Evolutionary conservation across 2,329 filamentous ascomycete species (phyloP).

Genomic region (Apiospora phragmitis): DNA sequence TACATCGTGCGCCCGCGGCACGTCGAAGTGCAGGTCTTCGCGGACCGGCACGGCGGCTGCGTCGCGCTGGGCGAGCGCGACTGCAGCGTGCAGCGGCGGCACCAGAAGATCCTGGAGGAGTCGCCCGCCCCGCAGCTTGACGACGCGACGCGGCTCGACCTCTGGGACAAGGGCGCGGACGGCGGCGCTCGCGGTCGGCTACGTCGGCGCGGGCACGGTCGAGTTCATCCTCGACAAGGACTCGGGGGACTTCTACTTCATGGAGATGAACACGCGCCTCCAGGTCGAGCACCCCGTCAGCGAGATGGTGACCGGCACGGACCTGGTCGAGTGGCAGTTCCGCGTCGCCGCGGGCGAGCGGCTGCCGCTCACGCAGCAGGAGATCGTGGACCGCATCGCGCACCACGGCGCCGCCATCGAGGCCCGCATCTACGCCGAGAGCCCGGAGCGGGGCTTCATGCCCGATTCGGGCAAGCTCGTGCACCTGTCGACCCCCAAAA

Average conservation of each 20-base stretch:
- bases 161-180: constrained; percentile 68
- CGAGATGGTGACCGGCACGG: constrained; percentile 66
- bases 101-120: constrained; percentile 92
- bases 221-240: constrained; percentile 89
- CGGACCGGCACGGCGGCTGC: constrained; percentile 75
- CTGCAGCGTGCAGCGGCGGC: constrained; percentile 81
- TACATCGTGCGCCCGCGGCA: constrained; percentile 80
- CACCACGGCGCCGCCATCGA: constrained; percentile 86
- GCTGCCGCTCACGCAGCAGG: constrained; percentile 55
- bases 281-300: constrained; percentile 97
- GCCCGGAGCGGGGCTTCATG: constrained; percentile 87
- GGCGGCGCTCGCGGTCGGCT: constrained; percentile 73
- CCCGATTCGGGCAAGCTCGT: constrained; percentile 89
- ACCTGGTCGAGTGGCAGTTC: constrained; percentile 95
- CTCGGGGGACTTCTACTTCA: constrained; percentile 77
- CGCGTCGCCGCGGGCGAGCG: constrained; percentile 64
- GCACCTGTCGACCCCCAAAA: constrained; percentile 73
- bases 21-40: constrained; percentile 90
- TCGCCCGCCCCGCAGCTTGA: constrained; percentile 74
- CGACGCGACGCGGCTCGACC: constrained; percentile 56
- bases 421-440: constrained; percentile 95
- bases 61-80: constrained; percentile 87
- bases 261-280: constrained; percentile 83
- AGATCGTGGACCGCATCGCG: constrained; percentile 74
- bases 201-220: constrained; percentile 86